Evolutionary conservation across 345 rosid genomes (phyloP).

Genomic region (Salix udensis): DNA sequence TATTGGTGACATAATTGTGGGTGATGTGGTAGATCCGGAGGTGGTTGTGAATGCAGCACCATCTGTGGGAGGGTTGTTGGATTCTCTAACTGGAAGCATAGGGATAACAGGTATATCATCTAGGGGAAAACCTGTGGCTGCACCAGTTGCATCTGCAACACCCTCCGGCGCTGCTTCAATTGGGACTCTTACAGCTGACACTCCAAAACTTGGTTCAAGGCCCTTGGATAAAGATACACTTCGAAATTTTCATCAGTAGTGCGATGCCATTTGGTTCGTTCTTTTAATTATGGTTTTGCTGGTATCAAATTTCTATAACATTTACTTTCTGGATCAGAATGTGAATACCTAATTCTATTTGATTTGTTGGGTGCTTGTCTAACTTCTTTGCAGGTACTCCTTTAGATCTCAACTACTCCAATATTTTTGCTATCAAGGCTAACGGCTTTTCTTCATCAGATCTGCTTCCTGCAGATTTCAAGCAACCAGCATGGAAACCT

Average conservation of each 20-base stretch:
- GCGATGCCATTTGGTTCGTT: conserved; percentile 94
- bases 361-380: conserved; percentile 7
- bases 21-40: conserved; percentile 81
- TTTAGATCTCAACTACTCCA: conserved; percentile 70
- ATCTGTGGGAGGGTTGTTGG: conserved; percentile 86
- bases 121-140: conserved; percentile 76
- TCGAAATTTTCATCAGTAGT: conserved; percentile 62
- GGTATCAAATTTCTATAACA: conserved; percentile 22
- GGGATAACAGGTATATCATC: conserved; percentile 80
- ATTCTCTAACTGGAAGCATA: conserved; percentile 92
- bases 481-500: conserved; percentile 96
- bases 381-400: conserved; percentile 58
- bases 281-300: conserved; percentile 26
- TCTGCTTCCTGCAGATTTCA: conserved; percentile 68
- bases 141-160: conserved; percentile 64
- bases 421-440: conserved; percentile 53
- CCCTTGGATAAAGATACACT: conserved; percentile 72
- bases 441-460: conserved; percentile 83
- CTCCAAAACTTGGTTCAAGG: conserved; percentile 72
- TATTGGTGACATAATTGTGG: conserved; percentile 71
- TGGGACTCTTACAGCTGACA: conserved; percentile 59
- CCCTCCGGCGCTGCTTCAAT: conserved; percentile 43
- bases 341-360: conserved; percentile 7
- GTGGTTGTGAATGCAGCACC: conserved; percentile 68
- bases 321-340: conserved; percentile 7